Evolutionary conservation across 208 protist genomes (phyloP).

Genomic region (Phytomonas francai): DNA sequence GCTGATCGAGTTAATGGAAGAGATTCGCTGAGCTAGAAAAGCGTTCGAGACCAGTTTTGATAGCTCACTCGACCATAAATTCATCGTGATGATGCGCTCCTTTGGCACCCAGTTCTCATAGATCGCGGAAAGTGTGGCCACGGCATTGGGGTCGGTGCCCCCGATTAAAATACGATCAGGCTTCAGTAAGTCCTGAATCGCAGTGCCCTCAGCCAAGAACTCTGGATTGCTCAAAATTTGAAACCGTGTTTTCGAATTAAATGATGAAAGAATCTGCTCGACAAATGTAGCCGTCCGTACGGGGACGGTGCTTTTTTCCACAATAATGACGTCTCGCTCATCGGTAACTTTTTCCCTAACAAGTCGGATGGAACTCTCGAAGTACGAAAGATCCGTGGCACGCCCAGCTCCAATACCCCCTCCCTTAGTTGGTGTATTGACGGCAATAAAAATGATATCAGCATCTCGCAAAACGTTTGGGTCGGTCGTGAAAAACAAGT

Average conservation of each 20-base stretch:
- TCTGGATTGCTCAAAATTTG: conserved; percentile 96
- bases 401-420: conserved; percentile 87
- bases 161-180: conserved; percentile 97
- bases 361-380: conserved; percentile 76
- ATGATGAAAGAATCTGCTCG: conserved; percentile 26
- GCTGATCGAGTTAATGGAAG: conserved; percentile 94
- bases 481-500: conserved; percentile 95
- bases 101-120: conserved; percentile 90
- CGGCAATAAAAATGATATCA: conserved; percentile 96
- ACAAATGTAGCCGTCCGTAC: conserved; percentile 40
- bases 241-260: conserved; percentile 43
- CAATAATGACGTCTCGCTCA: conserved; percentile 85
- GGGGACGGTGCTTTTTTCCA: conserved; percentile 93
- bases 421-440: conserved; percentile 96
- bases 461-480: conserved; percentile 48
- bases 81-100: conserved; percentile 91
- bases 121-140: conserved; percentile 57
- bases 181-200: conserved; percentile 81
- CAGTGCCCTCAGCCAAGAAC: conserved; percentile 94
- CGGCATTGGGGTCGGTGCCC: conserved; percentile 40
- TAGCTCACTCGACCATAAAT: conserved; percentile 94
- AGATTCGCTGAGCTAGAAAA: conserved; percentile 96
- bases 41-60: conserved; percentile 97
- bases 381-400: conserved; percentile 85
- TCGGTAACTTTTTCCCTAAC: conserved; percentile 48